phyloP scores from a whole-genome alignment of 2,329 filamentous ascomycete genomes.

The Chaetomiaceae sp. region DNA sequence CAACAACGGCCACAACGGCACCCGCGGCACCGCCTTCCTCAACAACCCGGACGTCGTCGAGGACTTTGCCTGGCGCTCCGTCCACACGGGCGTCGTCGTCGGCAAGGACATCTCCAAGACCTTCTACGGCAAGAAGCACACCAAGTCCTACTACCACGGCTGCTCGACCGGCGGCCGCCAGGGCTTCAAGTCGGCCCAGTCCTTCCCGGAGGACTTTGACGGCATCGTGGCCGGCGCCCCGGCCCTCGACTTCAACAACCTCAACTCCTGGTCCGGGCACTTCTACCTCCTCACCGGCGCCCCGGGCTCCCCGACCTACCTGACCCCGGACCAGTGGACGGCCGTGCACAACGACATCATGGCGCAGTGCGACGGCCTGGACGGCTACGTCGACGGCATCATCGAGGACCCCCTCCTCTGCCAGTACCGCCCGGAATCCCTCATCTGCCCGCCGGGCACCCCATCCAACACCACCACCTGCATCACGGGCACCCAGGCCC shows the following conservation, averaged over 20 bases:
- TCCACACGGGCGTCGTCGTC: conserved; percentile 32
- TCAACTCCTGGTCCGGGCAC: conserved; percentile 37
- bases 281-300: conserved; percentile 36
- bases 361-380: conserved; percentile 38
- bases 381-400: conserved; percentile 39
- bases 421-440: conserved; percentile 33
- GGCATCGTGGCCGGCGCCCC: conserved; percentile 44
- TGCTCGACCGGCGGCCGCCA: conserved; percentile 53
- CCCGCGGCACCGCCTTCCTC: conserved; percentile 30
- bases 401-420: conserved; percentile 37
- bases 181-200: conserved; percentile 45
- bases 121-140: conserved; percentile 38
- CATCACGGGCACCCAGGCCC: conserved; percentile 32
- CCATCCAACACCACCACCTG: conserved; percentile 38
- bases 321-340: conserved; percentile 37
- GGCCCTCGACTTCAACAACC: conserved; percentile 28
- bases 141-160: conserved; percentile 46
- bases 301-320: conserved; percentile 38
- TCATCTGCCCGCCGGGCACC: conserved; percentile 30
- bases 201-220: conserved; percentile 50
- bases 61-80: conserved; percentile 13
- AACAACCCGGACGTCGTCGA: conserved; percentile 33
- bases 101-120: conserved; percentile 41
- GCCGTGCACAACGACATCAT: conserved; percentile 37
- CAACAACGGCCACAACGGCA: conserved; percentile 49